Conservation (phyloP, 2,329 filamentous ascomycete genomes). For the Sclerotinia sclerotiorum region DNA sequence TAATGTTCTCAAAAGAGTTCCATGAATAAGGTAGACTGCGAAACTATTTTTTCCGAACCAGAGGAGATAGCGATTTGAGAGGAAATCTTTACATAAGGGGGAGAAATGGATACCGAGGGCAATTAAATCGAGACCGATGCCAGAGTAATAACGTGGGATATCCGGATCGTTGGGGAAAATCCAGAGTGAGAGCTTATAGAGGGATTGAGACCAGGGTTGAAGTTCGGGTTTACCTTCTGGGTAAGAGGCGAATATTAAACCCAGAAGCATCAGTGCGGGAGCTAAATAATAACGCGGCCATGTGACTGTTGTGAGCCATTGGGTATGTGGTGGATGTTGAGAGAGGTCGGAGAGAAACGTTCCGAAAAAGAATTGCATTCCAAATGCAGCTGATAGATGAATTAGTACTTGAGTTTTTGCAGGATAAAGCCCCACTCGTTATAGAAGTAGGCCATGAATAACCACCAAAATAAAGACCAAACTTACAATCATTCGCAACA, state of each 20-base stretch:
- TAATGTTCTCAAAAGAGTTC: constrained; percentile 57
- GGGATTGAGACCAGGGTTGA: constrained; percentile 53
- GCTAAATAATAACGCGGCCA: constrained; percentile 49
- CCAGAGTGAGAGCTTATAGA: constrained; percentile 45
- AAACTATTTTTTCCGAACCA: constrained; percentile 65
- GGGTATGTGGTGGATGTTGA: constrained; percentile 50
- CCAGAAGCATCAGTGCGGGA: constrained; percentile 50
- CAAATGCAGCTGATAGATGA: constrained; percentile 45
- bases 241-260: constrained; percentile 59
- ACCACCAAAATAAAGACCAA: not conserved
- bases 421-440: too few species aligned
- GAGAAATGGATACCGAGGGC: constrained; percentile 55
- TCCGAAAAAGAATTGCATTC: constrained; percentile 61
- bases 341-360: constrained; percentile 62
- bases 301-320: constrained; percentile 47
- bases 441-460: not conserved
- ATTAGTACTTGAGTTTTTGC: constrained; percentile 14
- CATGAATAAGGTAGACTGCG: constrained; percentile 64
- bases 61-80: constrained; percentile 56
- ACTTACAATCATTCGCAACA: constrained; percentile 37
- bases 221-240: constrained; percentile 56
- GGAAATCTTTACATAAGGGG: constrained; percentile 49
- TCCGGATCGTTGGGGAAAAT: constrained; percentile 51
- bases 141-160: constrained; percentile 50
- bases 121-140: constrained; percentile 50